Evolutionary conservation across 768 basidiomycete genomes (phyloP).

Genomic region (Pleurotus ostreatus): DNA sequence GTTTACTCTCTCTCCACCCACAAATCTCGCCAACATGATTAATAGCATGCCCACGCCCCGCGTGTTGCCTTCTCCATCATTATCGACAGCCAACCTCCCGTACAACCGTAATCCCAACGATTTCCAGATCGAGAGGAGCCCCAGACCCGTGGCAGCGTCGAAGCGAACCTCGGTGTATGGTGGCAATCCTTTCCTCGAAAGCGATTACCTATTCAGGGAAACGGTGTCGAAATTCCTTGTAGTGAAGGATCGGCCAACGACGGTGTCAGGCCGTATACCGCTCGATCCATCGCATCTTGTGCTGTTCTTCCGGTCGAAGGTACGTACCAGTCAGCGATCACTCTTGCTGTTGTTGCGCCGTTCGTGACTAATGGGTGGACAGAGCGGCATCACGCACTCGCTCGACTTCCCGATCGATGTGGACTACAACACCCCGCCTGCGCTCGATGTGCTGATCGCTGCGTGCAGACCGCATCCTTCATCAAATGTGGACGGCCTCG

Average conservation of each 20-base stretch:
- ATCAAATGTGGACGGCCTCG: slow-evolving; percentile 48
- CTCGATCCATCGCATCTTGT: slow-evolving; percentile 64
- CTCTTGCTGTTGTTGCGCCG: neutral
- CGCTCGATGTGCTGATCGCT: slow-evolving; percentile 73
- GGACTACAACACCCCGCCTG: slow-evolving; percentile 68
- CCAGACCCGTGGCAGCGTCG: slow-evolving; percentile 31
- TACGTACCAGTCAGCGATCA: slow-evolving; percentile 31
- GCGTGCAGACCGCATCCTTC: slow-evolving; percentile 66
- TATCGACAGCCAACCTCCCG: slow-evolving; percentile 21
- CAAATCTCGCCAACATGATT: neutral
- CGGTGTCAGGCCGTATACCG: slow-evolving; percentile 64
- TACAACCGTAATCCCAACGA: slow-evolving; percentile 43
- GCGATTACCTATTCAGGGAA: slow-evolving; percentile 50
- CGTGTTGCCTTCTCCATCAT: neutral
- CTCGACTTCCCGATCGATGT: slow-evolving; percentile 81
- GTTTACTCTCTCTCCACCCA: neutral
- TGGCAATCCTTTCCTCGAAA: slow-evolving; percentile 33
- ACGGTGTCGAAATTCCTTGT: slow-evolving; percentile 52
- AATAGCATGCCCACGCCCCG: slow-evolving; percentile 7
- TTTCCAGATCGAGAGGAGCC: slow-evolving; percentile 64
- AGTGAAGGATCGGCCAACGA: slow-evolving; percentile 60
- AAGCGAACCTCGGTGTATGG: slow-evolving; percentile 24
- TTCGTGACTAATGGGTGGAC: neutral
- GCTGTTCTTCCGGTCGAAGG: slow-evolving; percentile 80
- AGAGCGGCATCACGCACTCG: slow-evolving; percentile 79